phyloP scores from a whole-genome alignment of 164 flowering plant genomes.

The Protea cynaroides region DNA sequence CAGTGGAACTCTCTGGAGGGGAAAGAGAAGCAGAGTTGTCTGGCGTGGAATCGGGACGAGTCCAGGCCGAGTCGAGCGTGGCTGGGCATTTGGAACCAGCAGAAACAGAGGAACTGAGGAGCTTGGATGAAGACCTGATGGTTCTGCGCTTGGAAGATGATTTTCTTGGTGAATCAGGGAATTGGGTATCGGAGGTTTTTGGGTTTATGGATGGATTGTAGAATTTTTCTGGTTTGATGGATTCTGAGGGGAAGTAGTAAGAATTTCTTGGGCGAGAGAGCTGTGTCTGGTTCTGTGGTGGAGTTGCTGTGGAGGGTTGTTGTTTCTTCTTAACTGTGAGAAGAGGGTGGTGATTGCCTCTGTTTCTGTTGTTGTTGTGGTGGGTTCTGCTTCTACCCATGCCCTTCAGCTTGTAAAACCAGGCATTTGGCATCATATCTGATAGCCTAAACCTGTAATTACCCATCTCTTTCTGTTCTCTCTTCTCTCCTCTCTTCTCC shows the following conservation, averaged over 20 bases:
- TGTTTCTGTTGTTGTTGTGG: conserved; percentile 17
- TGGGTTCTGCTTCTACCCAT: conserved; percentile 28
- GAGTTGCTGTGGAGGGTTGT: conserved; percentile 12
- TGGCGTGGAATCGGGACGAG: conserved; percentile 9
- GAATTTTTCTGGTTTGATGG: conserved; percentile 26
- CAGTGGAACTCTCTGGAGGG: conserved; percentile 14
- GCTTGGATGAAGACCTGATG: conserved; percentile 26
- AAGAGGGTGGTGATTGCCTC: background rate
- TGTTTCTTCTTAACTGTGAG: conserved; percentile 20
- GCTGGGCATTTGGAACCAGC: conserved; percentile 21
- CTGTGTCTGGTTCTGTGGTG: conserved; percentile 15
- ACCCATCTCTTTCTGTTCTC: conserved; percentile 56
- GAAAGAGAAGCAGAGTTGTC: conserved; percentile 13
- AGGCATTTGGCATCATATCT: conserved; percentile 79
- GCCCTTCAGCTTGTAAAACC: conserved; percentile 80
- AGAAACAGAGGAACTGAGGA: conserved; percentile 24
- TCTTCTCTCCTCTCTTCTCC: too few species aligned
- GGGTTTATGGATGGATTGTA: conserved; percentile 19
- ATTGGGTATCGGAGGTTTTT: conserved; percentile 21
- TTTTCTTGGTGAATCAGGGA: conserved; percentile 37
- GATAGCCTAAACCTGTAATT: conserved; percentile 65
- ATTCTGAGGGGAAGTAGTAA: conserved; percentile 30
- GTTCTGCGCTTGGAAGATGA: conserved; percentile 27
- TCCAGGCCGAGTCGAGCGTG: too few species aligned
- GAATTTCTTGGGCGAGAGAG: conserved; percentile 40